phyloP scores from a whole-genome alignment of 1,284 basidiomycete species.

The Crepidotus sp. region DNA sequence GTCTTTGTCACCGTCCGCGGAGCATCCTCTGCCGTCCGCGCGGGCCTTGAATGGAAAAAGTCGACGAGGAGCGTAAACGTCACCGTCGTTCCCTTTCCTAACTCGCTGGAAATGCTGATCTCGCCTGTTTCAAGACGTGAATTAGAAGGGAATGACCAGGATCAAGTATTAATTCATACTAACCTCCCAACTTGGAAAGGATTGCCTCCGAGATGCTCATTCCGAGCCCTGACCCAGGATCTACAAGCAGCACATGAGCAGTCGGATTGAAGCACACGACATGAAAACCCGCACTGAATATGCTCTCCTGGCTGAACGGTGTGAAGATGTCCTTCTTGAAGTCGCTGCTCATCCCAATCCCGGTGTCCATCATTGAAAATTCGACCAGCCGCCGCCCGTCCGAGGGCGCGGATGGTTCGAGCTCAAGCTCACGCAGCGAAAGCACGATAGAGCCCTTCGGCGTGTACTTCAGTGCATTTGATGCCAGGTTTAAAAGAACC shows the following conservation, averaged over 20 bases:
- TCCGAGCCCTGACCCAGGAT: conserved; percentile 9
- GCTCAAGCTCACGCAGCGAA: conserved; percentile 3
- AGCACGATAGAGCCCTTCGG: conserved; percentile 10
- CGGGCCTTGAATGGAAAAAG: not conserved
- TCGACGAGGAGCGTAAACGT: conserved; percentile 6
- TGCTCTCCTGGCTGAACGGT: conserved; percentile 8
- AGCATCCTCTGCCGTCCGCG: not conserved
- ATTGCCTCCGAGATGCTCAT: conserved; percentile 11
- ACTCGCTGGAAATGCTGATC: conserved; percentile 2
- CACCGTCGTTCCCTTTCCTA: conserved; percentile 5
- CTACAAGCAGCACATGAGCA: not conserved
- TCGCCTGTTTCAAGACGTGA: not conserved
- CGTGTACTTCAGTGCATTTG: conserved; percentile 12
- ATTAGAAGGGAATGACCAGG: not conserved
- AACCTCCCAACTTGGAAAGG: conserved; percentile 4
- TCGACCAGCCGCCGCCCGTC: conserved; percentile 6
- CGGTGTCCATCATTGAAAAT: conserved; percentile 10
- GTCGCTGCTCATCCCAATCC: conserved; percentile 12
- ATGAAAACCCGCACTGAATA: conserved; percentile 2
- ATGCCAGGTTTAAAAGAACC: conserved; percentile 9
- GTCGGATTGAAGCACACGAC: no score
- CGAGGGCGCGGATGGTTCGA: not conserved
- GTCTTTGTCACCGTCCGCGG: conserved; percentile 1
- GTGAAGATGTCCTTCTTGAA: conserved; percentile 10
- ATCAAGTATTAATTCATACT: not conserved